Percentiles rank a stretch among this genome's conserved stretches.
These are phyloP conservation scores for Theobroma grandiflorum DNA, from an alignment of 441 rosid species.

Conservation along the genomic window DNA sequence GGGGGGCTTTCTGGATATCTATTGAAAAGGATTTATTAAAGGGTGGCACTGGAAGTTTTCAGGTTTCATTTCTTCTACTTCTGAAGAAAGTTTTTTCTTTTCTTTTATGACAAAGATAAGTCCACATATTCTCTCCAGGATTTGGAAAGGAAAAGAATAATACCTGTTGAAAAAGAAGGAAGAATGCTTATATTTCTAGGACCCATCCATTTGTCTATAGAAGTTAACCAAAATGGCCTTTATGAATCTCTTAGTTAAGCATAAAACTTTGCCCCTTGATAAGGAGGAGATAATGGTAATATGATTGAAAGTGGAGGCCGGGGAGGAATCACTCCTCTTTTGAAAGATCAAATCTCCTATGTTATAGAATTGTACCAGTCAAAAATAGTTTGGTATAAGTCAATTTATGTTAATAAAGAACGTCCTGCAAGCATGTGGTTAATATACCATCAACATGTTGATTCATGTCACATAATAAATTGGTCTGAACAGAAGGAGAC, in stretches of 20 bases:
- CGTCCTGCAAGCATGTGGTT: background rate
- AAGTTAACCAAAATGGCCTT: background rate
- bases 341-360: background rate
- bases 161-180: background rate
- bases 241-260: background rate
- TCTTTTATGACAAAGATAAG: background rate
- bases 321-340: background rate
- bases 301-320: conserved; percentile 13
- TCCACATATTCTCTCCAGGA: conserved; percentile 22
- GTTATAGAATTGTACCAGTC: background rate
- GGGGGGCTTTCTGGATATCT: conserved; percentile 36
- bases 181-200: conserved; percentile 3
- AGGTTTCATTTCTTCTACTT: background rate
- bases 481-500: background rate
- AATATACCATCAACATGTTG: background rate
- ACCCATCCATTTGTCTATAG: conserved; percentile 11
- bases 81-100: background rate
- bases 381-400: conserved; percentile 3
- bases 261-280: background rate
- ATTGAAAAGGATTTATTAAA: conserved; percentile 1
- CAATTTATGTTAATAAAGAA: background rate
- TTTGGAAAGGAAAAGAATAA: conserved; percentile 20
- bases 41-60: background rate
- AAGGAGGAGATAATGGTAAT: background rate
- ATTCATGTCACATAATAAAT: too few species aligned